Evolutionary conservation across 208 protist genomes (phyloP).

Genomic region (Balamuthia mandrillaris): DNA sequence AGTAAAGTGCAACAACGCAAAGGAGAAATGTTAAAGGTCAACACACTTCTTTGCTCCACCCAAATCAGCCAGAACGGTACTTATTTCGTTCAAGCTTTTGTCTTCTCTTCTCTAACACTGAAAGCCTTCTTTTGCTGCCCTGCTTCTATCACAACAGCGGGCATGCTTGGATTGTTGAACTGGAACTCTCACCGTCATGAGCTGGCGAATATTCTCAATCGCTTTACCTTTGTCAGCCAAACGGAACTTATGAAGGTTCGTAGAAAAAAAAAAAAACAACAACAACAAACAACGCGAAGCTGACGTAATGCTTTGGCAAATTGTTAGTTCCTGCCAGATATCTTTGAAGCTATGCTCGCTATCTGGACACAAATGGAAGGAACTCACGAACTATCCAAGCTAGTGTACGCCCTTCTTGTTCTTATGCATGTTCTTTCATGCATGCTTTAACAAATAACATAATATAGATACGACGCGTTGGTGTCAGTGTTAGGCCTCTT

Average conservation of each 20-base stretch:
- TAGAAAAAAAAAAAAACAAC: no score
- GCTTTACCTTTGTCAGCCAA: slow-evolving; percentile 27
- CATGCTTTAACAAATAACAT: no score
- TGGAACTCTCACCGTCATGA: slow-evolving; percentile 21
- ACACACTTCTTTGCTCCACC: slow-evolving; percentile 19
- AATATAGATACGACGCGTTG: slow-evolving; percentile 15
- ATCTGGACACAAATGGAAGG: slow-evolving; percentile 14
- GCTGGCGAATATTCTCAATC: slow-evolving; percentile 27
- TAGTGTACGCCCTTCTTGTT: no score
- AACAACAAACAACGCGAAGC: no score
- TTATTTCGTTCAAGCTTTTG: no score
- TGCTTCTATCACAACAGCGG: not conserved
- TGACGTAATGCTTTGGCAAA: not conserved
- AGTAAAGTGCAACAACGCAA: not conserved
- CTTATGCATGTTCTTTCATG: no score
- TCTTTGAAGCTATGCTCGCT: slow-evolving; percentile 45
- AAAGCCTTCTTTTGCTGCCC: not conserved
- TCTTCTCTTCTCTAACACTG: no score
- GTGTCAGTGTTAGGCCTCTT: slow-evolving; percentile 5
- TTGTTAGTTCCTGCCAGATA: slow-evolving; percentile 39
- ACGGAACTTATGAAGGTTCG: slow-evolving; percentile 30
- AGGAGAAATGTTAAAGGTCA: slow-evolving; percentile 27
- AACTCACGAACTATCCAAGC: not conserved
- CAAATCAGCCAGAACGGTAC: slow-evolving; percentile 32
- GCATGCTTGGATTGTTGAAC: slow-evolving; percentile 28